phyloP scores from a whole-genome alignment of 768 basidiomycete species.

The Psilocybe sp. region DNA sequence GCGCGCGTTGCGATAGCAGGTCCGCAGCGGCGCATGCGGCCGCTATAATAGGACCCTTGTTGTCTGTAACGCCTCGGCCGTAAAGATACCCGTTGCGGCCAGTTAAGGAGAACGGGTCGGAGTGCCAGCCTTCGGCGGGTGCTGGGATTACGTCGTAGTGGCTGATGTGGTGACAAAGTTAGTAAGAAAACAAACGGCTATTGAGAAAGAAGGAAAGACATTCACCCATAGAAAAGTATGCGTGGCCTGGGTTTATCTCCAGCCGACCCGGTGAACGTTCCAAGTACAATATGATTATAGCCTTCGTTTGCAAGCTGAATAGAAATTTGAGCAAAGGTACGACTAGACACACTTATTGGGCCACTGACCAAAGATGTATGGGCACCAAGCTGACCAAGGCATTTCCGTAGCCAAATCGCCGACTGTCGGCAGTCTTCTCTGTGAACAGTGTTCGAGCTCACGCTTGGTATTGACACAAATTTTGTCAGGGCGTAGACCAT shows the following conservation, averaged over 20 bases:
- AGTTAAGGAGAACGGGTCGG: conserved; percentile 78
- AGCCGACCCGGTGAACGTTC: conserved; percentile 76
- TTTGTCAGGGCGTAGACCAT: conserved; percentile 79
- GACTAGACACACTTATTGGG: neutral
- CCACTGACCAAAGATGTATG: conserved; percentile 64
- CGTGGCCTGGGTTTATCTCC: conserved; percentile 59
- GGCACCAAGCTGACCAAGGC: conserved; percentile 85
- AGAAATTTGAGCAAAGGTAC: neutral
- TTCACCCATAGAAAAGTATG: conserved; percentile 87
- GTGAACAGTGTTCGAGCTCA: conserved; percentile 65
- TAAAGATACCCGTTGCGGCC: conserved; percentile 89
- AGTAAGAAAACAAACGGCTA: neutral
- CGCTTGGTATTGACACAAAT: conserved; percentile 84
- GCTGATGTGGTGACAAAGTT: conserved; percentile 42
- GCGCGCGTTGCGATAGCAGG: conserved; percentile 63
- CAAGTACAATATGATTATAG: conserved; percentile 87
- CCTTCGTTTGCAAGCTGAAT: conserved; percentile 73
- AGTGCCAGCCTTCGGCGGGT: conserved; percentile 68
- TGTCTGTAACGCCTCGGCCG: conserved; percentile 88
- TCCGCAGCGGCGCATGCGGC: conserved; percentile 87
- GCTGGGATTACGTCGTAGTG: conserved; percentile 98
- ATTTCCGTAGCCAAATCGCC: conserved; percentile 89
- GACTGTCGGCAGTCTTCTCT: conserved; percentile 91
- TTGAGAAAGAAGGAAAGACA: neutral
- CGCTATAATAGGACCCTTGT: conserved; percentile 95